These are phyloP conservation scores for Populus ilicifolia DNA, from an alignment of 345 rosid genomes.

Conservation along the genomic window DNA sequence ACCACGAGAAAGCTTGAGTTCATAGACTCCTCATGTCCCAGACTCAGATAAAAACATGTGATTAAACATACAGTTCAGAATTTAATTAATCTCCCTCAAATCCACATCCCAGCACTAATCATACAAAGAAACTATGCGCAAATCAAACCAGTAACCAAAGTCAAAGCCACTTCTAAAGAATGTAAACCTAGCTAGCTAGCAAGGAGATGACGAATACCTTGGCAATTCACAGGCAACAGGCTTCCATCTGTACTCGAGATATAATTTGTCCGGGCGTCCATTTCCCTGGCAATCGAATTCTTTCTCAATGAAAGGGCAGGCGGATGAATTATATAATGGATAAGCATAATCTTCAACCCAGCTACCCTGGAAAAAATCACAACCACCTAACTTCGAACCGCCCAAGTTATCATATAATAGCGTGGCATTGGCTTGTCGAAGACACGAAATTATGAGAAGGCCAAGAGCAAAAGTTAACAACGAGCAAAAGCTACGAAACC, in stretches of 20 bases:
- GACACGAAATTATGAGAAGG: neutral
- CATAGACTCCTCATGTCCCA: no score
- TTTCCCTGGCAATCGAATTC: constrained; percentile 63
- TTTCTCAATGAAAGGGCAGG: constrained; percentile 62
- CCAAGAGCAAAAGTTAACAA: neutral
- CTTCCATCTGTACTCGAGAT: constrained; percentile 64
- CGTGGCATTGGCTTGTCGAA: neutral
- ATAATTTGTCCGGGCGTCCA: constrained; percentile 66
- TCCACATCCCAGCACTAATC: no score
- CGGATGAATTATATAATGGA: constrained; percentile 54
- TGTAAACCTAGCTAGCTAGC: no score
- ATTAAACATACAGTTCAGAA: neutral
- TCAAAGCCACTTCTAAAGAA: no score
- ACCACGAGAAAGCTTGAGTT: neutral
- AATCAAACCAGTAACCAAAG: no score
- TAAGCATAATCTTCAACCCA: constrained; percentile 67
- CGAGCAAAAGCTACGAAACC: neutral
- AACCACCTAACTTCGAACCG: neutral
- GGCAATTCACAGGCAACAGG: constrained; percentile 55
- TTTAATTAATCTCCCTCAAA: no score
- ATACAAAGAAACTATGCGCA: no score
- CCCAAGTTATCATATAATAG: neutral
- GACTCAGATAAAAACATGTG: neutral
- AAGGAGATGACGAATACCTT: constrained; percentile 30
- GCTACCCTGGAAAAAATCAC: constrained; percentile 60